Percentiles rank a stretch among this genome's conserved stretches.
phyloP scores from a whole-genome alignment of 306 rosid species.

The Delonix regia region DNA sequence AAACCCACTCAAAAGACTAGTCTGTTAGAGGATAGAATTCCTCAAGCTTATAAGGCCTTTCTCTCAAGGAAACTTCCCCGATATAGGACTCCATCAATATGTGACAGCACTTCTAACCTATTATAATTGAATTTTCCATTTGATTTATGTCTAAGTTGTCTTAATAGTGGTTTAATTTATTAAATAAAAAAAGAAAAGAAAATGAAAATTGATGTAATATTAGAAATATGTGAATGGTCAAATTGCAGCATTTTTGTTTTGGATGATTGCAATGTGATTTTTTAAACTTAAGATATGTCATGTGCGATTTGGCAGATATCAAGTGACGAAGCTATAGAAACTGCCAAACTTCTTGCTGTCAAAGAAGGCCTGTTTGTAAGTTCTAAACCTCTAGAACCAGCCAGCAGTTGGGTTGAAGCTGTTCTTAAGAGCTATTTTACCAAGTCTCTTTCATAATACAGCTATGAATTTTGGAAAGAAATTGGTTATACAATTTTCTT shows the following conservation, averaged over 20 bases:
- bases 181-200: neutral
- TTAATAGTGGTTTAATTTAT: neutral
- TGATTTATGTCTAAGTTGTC: slow-evolving; percentile 1
- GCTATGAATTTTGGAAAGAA: neutral
- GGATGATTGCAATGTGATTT: slow-evolving; percentile 8
- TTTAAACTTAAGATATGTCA: slow-evolving; percentile 24
- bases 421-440: slow-evolving; percentile 1
- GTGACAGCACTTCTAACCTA: neutral
- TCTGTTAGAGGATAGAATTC: too few species aligned
- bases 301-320: slow-evolving; percentile 55
- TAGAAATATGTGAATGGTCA: slow-evolving; percentile 4
- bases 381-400: slow-evolving; percentile 30
- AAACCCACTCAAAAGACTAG: too few species aligned
- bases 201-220: slow-evolving; percentile 4
- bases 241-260: slow-evolving; percentile 13
- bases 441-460: neutral
- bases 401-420: slow-evolving; percentile 6
- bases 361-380: slow-evolving; percentile 88
- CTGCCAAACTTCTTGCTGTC: slow-evolving; percentile 70
- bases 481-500: neutral
- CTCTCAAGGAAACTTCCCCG: too few species aligned
- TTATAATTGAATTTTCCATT: slow-evolving; percentile 6
- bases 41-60: too few species aligned
- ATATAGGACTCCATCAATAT: too few species aligned
- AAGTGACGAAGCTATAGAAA: slow-evolving; percentile 73